Evolutionary conservation across 2,329 filamentous ascomycete species (phyloP), one percentile per base, ranked within the genome.

Genomic region (Claviceps maximensis): DNA sequence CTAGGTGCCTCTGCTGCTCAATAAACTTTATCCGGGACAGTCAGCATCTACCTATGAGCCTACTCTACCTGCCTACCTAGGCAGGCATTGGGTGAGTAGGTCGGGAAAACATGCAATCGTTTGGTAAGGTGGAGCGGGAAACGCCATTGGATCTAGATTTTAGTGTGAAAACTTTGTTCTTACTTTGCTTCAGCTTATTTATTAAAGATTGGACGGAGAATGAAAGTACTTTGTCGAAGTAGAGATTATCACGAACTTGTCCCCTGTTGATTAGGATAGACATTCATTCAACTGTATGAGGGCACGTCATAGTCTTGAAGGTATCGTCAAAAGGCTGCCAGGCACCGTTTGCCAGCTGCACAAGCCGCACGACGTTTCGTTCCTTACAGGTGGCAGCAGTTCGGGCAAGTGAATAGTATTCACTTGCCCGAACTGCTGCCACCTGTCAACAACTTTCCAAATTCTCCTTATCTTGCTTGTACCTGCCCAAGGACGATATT

Each of bases 351-450:
- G 46, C 29, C 46, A 47, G 27, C 29, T 47, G 46, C 29, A 15
- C 33, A 10, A 33, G 46, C 46, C 45, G 9, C 33, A 25, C 27
- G 27, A 29, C 15, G 47, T n/a, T n/a, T n/a, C n/a, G n/a, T n/a
- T n/a, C n/a, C n/a, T n/a, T n/a, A 47, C 50, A 40, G 50, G 15
- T 47, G 50, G 50, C 50, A 31, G 29, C 50, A 40, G 23, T 41
- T 41, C 17, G 15, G 9, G 31, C 9, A 29, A 33, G 31, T 33
- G 31, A 9, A 33, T 33, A 9, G n/a, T 9, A 33, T 33, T 9
- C 31, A 33, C 31, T 33, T 29, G 9, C 31, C 9, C 15, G 17
- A 41, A 41, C 23, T 40, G 50, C 29, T 31, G 50, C 50, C 50
- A 47, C 15, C 50, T 40, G 50, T 47, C 27, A 40, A 40, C 21